Evolutionary conservation across 2,329 filamentous ascomycete genomes (phyloP), one percentile per base, ranked within the genome.

Genomic region (Aspergillus bombycis): DNA sequence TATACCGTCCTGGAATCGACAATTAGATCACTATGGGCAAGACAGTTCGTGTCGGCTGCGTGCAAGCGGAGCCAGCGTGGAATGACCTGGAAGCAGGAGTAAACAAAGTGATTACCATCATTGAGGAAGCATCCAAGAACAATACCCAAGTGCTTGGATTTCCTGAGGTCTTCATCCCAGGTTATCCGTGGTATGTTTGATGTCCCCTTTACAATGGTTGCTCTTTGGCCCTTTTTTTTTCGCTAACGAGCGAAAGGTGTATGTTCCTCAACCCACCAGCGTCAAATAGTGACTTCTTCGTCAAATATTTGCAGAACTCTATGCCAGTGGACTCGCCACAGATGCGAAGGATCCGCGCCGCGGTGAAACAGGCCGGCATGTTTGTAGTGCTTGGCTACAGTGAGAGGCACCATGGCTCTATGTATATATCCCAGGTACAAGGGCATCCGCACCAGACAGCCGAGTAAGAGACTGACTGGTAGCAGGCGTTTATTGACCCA

Each of bases 51-150:
- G 28, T 30, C 28, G 28, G 4, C 7, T 30, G 28, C 28, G 60
- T 62, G 11, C 85, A 88, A 68, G 80, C 82, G n/a, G 86, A 88
- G 72, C 85, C 86, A 0, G 80, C 78, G 2, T 88, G 85, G 34
- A n/a, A 41, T 30, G 60, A 65, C 32, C 56, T 67, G 9, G 28
- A 62, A 21, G 62, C 38, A 5, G 60, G 55, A 10, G 81, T 88
- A 1, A 71, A 80, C 2, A 88, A 88, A 71, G 86, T 85, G 10
- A 83, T 84, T 67, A 71, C 74, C 2, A 78, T 87, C 60, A 86
- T 89, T 67, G 74, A 80, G 58, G 81, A 85, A 67, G 86, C 86
- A 1, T 82, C 82, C 1, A 65, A 72, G 14, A 80, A 82, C 56
- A 83, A 82, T 3, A 83, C 84, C 8, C 80, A 86, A 60, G 74